Evolutionary conservation across 106 monocot species (phyloP).

Genomic region (Dioscorea dumetorum): DNA sequence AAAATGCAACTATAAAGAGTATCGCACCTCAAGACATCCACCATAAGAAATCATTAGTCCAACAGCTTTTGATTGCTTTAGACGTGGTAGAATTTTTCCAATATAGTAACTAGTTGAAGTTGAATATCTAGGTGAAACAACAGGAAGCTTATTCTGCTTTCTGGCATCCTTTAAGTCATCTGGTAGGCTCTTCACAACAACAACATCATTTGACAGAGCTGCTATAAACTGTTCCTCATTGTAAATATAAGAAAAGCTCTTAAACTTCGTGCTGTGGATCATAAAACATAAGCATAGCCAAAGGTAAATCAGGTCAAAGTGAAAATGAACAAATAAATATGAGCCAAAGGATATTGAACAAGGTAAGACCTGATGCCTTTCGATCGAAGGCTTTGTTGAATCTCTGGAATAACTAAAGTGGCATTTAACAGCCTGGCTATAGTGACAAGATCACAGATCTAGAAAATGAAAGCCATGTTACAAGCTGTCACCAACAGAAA

Average conservation of each 20-base stretch:
- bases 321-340: not conserved
- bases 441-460: conserved; percentile 92
- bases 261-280: conserved; percentile 63
- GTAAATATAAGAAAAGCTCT: conserved; percentile 88
- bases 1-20: not conserved
- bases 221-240: conserved; percentile 82
- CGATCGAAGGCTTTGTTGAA: conserved; percentile 68
- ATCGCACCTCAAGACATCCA: conserved; percentile 81
- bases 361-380: conserved; percentile 68
- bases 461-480: conserved; percentile 26
- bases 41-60: conserved; percentile 62
- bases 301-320: not conserved
- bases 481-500: not conserved
- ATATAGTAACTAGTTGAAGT: conserved; percentile 57
- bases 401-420: conserved; percentile 86
- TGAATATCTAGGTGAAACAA: conserved; percentile 42
- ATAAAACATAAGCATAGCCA: conserved; percentile 6
- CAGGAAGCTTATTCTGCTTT: conserved; percentile 66
- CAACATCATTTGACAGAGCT: conserved; percentile 69
- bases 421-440: conserved; percentile 87
- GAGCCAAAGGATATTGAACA: not conserved
- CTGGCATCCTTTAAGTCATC: conserved; percentile 56
- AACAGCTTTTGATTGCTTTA: conserved; percentile 69
- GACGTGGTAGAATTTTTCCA: conserved; percentile 61
- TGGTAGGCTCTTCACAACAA: conserved; percentile 70